phyloP scores from a whole-genome alignment of 2,329 filamentous ascomycete species.

The Exophiala viscosa region DNA sequence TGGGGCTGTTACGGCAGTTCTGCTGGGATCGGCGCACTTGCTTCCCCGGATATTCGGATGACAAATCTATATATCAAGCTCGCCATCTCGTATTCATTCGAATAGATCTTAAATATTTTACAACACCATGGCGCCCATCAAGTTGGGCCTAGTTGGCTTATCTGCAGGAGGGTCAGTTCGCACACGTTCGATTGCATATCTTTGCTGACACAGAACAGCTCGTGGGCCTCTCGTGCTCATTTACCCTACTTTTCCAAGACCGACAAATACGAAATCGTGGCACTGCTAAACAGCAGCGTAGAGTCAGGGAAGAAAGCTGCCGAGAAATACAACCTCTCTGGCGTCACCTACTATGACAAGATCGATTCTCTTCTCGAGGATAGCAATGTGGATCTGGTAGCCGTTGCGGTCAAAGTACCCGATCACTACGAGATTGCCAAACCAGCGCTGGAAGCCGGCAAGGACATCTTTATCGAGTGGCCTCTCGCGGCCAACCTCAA shows the following conservation, averaged over 20 bases:
- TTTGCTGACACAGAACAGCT: neutral
- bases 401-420: constrained; percentile 53
- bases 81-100: neutral
- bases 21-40: too few relatives aligned
- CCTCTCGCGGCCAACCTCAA: constrained; percentile 48
- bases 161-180: constrained; percentile 13
- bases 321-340: constrained; percentile 39
- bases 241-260: constrained; percentile 3
- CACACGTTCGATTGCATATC: neutral
- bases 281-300: constrained; percentile 42
- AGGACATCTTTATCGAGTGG: constrained; percentile 56
- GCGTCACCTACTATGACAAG: constrained; percentile 49
- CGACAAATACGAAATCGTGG: constrained; percentile 10
- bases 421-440: constrained; percentile 45
- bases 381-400: constrained; percentile 51
- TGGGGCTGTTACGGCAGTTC: too few relatives aligned
- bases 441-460: constrained; percentile 51
- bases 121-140: constrained; percentile 14
- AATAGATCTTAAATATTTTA: neutral
- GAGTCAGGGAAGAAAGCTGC: constrained; percentile 45
- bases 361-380: constrained; percentile 43
- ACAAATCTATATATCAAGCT: too few relatives aligned
- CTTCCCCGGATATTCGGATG: too few relatives aligned
- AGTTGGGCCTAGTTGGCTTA: constrained; percentile 11
- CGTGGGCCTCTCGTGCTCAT: constrained; percentile 14